Evolutionary conservation across 441 rosid genomes (phyloP).

Genomic region (Brassica balearica): DNA sequence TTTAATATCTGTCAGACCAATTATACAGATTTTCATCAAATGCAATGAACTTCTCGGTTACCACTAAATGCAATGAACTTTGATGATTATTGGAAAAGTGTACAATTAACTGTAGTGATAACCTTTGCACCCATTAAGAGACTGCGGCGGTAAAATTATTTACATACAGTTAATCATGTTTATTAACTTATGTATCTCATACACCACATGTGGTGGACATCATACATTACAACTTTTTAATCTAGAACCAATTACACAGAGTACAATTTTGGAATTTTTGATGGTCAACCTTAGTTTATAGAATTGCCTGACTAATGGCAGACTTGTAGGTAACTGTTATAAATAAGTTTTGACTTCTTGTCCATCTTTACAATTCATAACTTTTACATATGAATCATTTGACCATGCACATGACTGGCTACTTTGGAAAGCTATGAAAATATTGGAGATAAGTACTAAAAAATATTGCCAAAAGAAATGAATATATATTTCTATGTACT

Average conservation of each 20-base stretch:
- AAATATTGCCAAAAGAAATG: neutral
- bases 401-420: neutral
- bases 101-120: neutral
- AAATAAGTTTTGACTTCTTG: neutral
- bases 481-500: neutral
- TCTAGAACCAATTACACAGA: neutral
- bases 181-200: conserved; percentile 18
- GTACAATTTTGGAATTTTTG: conserved; percentile 3
- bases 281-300: conserved; percentile 21
- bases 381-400: conserved; percentile 8
- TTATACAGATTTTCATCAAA: conserved; percentile 26
- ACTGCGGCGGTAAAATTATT: conserved; percentile 16
- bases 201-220: conserved; percentile 4
- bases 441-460: neutral
- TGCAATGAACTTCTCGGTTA: conserved; percentile 34
- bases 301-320: conserved; percentile 16
- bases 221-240: conserved; percentile 2
- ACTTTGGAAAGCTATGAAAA: neutral
- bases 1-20: conserved; percentile 34
- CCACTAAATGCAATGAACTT: conserved; percentile 40
- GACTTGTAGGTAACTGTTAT: conserved; percentile 2
- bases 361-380: neutral
- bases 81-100: conserved; percentile 18
- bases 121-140: conserved; percentile 3
- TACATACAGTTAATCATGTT: neutral